These are phyloP conservation scores for Cinnamomum micranthum DNA, from an alignment of 164 flowering plant species.

Conservation along the genomic window DNA sequence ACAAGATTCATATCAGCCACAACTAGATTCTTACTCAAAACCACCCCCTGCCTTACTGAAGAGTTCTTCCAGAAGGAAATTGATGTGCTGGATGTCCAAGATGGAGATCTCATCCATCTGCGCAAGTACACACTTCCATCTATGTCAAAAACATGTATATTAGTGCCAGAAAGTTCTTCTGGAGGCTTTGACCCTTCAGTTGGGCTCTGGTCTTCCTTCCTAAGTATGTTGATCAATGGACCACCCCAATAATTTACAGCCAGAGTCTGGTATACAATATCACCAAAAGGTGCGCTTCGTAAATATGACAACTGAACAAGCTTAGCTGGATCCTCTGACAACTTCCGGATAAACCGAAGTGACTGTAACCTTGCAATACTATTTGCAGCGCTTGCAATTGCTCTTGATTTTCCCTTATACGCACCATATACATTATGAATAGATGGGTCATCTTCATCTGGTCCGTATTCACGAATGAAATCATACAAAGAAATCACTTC, in stretches of 20 bases:
- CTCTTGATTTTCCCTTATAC: slow-evolving; percentile 64
- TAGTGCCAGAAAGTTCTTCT: slow-evolving; percentile 32
- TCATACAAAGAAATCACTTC: slow-evolving; percentile 71
- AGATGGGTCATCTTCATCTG: slow-evolving; percentile 60
- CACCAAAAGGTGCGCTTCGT: slow-evolving; percentile 72
- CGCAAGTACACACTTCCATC: slow-evolving; percentile 90
- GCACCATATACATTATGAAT: slow-evolving; percentile 65
- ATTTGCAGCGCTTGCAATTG: slow-evolving; percentile 49
- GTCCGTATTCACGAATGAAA: slow-evolving; percentile 78
- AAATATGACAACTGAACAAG: slow-evolving; percentile 79
- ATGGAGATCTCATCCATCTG: slow-evolving; percentile 84
- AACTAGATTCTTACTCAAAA: slow-evolving; percentile 70
- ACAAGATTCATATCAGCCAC: slow-evolving; percentile 62
- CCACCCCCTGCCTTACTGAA: slow-evolving; percentile 48
- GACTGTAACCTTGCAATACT: slow-evolving; percentile 80
- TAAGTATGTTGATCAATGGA: slow-evolving; percentile 42
- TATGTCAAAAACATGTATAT: slow-evolving; percentile 54
- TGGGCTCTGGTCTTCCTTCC: slow-evolving; percentile 22
- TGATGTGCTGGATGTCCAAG: slow-evolving; percentile 74
- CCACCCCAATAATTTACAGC: slow-evolving; percentile 93
- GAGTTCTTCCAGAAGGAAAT: slow-evolving; percentile 68
- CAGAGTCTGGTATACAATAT: slow-evolving; percentile 72
- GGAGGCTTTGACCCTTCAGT: slow-evolving; percentile 18
- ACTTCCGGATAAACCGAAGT: slow-evolving; percentile 68
- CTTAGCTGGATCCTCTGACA: slow-evolving; percentile 79